phyloP scores from a whole-genome alignment of 805 yeast species.

The Alloascoidea hylecoeti region DNA sequence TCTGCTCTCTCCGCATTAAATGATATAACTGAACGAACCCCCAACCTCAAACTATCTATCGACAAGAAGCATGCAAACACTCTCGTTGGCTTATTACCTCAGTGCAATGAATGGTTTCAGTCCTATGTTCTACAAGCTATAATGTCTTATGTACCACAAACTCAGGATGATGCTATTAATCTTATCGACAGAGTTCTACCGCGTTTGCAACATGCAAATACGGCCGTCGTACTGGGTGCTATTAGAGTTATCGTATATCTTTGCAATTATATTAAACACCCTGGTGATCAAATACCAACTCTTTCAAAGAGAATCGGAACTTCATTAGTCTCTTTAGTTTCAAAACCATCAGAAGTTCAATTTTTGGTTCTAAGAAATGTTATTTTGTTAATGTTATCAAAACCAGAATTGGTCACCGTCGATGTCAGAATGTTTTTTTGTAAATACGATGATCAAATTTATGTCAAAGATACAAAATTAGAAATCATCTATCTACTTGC shows the following conservation, averaged over 20 bases:
- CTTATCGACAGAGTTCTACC: conserved; percentile 57
- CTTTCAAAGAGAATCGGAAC: conserved; percentile 48
- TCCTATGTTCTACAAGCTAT: conserved; percentile 50
- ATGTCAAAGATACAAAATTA: conserved; percentile 78
- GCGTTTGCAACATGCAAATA: conserved; percentile 63
- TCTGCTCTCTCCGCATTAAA: conserved; percentile 57
- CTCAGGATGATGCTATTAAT: conserved; percentile 46
- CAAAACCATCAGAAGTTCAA: conserved; percentile 74
- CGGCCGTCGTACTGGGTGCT: conserved; percentile 70
- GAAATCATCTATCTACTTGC: conserved; percentile 79
- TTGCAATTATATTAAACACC: conserved; percentile 50
- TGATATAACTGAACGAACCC: conserved; percentile 45
- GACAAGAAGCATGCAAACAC: conserved; percentile 31
- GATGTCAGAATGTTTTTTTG: conserved; percentile 78
- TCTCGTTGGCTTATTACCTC: conserved; percentile 23
- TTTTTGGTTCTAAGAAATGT: conserved; percentile 73
- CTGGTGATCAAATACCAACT: conserved; percentile 39
- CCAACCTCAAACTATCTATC: conserved; percentile 34
- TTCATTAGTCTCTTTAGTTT: conserved; percentile 50
- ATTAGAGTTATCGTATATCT: conserved; percentile 59
- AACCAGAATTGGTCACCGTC: conserved; percentile 38
- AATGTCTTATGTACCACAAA: conserved; percentile 57
- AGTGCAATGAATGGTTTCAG: conserved; percentile 56
- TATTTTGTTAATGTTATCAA: conserved; percentile 54
- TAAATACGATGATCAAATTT: conserved; percentile 73